phyloP scores from a whole-genome alignment of 176 grass and related monocot genomes.

The Triticum dicoccoides region DNA sequence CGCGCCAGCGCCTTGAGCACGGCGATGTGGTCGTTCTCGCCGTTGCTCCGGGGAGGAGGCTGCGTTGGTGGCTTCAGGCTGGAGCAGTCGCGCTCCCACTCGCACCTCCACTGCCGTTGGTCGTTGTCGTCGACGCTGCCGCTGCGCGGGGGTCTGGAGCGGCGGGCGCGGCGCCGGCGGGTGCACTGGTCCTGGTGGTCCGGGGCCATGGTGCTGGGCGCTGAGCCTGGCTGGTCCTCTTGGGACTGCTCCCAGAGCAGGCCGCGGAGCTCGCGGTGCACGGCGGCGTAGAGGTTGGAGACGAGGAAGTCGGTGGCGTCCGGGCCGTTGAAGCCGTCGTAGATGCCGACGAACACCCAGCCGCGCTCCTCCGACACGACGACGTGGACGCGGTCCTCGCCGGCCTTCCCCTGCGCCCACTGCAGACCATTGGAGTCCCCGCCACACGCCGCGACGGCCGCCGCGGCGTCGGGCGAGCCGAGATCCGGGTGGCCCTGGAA shows the following conservation, averaged over 20 bases:
- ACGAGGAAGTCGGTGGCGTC: constrained; percentile 96
- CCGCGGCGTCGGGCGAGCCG: constrained; percentile 27
- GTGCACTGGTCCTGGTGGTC: constrained; percentile 26
- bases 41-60: not conserved
- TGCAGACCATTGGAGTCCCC: constrained; percentile 37
- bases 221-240: not conserved
- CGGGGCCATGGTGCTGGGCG: constrained; percentile 21
- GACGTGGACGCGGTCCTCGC: constrained; percentile 88
- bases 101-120: constrained; percentile 38
- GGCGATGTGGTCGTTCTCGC: constrained; percentile 55
- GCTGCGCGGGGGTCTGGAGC: constrained; percentile 24
- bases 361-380: constrained; percentile 83
- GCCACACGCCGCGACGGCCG: constrained; percentile 24
- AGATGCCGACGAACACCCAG: constrained; percentile 98
- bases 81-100: constrained; percentile 48
- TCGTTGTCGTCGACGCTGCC: constrained; percentile 8
- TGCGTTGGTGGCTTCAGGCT: constrained; percentile 36
- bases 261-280: constrained; percentile 71
- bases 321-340: constrained; percentile 98
- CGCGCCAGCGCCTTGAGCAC: constrained; percentile 78
- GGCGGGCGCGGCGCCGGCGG: constrained; percentile 9
- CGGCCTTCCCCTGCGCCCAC: constrained; percentile 94
- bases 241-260: constrained; percentile 54
- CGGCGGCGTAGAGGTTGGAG: constrained; percentile 81
- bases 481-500: constrained; percentile 17